phyloP scores from a whole-genome alignment of 495 filamentous ascomycete species.

The Lichina pygmaea region DNA sequence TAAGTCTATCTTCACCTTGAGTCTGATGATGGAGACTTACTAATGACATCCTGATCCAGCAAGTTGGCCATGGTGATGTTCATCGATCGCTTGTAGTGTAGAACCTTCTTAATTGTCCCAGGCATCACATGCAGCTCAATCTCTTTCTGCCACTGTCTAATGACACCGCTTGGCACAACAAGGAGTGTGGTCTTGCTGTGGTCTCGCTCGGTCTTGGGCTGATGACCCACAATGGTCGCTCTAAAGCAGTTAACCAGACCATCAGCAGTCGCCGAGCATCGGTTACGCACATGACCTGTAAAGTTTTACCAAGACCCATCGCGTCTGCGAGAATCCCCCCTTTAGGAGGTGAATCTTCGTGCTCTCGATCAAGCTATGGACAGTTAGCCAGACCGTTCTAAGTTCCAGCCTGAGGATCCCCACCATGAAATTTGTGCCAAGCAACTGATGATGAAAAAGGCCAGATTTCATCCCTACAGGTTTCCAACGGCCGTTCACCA shows the following conservation, averaged over 20 bases:
- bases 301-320: conserved; percentile 3
- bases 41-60: conserved; percentile 1
- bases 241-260: background rate
- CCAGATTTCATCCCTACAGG: conserved; percentile 1
- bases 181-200: conserved; percentile 2
- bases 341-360: background rate
- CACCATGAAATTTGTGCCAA: conserved; percentile 3
- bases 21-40: background rate
- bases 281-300: background rate
- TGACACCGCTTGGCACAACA: conserved; percentile 2
- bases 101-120: background rate
- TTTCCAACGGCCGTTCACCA: background rate
- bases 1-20: too few species aligned
- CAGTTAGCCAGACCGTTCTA: background rate
- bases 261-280: background rate
- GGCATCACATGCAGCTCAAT: conserved; percentile 1
- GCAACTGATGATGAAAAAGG: conserved; percentile 2
- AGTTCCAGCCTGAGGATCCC: background rate
- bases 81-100: conserved; percentile 1
- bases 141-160: conserved; percentile 2
- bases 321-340: conserved; percentile 2
- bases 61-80: background rate
- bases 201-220: background rate
- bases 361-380: background rate
- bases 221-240: conserved; percentile 1